Percentiles rank a stretch among this genome's conserved stretches.
Evolutionary conservation across 345 rosid genomes (phyloP).

Genomic region (Garcia nutans): DNA sequence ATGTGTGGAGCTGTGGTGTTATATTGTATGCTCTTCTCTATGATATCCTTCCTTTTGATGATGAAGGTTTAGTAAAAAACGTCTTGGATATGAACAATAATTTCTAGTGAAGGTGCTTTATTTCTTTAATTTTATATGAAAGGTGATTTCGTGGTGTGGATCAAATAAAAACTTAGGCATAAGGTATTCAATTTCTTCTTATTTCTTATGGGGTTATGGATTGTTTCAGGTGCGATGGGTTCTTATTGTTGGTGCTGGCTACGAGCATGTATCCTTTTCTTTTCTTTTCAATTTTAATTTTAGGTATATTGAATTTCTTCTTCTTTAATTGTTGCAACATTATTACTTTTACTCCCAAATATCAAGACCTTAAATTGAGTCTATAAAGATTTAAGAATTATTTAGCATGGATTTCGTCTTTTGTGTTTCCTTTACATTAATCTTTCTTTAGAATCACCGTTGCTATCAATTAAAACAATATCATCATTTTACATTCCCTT

Average conservation of each 20-base stretch:
- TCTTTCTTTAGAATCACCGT: slow-evolving; percentile 64
- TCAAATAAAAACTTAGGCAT: no score
- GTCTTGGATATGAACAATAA: no score
- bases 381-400: not conserved
- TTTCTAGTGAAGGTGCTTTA: no score
- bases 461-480: slow-evolving; percentile 83
- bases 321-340: not conserved
- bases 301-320: no score
- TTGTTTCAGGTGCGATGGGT: slow-evolving; percentile 89
- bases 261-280: slow-evolving; percentile 91
- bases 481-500: slow-evolving; percentile 65
- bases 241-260: slow-evolving; percentile 98
- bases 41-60: no score
- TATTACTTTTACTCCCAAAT: not conserved
- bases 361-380: not conserved
- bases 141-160: no score
- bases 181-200: not conserved
- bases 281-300: not conserved
- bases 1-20: no score
- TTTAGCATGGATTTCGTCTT: not conserved
- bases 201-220: slow-evolving; percentile 2
- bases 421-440: slow-evolving; percentile 33
- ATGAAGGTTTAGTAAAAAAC: no score
- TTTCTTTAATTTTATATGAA: no score
- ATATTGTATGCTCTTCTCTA: no score